Evolutionary conservation across 306 rosid species (phyloP), one percentile per base, ranked within the genome.

Genomic region (Pterocarpus santalinus): DNA sequence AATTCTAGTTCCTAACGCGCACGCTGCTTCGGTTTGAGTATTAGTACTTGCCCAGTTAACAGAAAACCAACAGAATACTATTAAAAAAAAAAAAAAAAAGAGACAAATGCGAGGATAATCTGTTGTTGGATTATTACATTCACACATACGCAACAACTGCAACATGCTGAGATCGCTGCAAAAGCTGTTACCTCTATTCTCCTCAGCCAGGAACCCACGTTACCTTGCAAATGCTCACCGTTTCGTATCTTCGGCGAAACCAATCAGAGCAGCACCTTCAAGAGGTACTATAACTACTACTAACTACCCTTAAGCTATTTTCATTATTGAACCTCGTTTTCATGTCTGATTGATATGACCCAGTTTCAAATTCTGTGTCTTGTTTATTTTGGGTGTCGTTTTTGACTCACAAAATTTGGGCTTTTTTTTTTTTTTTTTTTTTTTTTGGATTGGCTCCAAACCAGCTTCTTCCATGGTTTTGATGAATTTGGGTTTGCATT

Each of bases 111-210:
- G 34, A n/a, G 17, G 10, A 60, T 60, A 69, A 43, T 30, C 1
- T 55, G 14, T 47, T 7, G 68, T 10, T 57, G 62, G 32, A 10
- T 78, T 73, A 10, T 78, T 73, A 38, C 53, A 61, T 60, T 84
- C 57, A 28, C 65, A 11, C 15, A 2, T 22, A 9, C 57, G 3
- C 14, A 4, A 60, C 65, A 71, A 56, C 15, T 9, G 15, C 55
- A 76, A 8, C n/a, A 83, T 86, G 85, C 75, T 83, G 2, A 77
- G 85, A 83, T 80, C 73, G 63, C 83, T 86, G 28, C 72, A 85
- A 5, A 61, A 69, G 41, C 85, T 81, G 47, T 86, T 85, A n/a
- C 36, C 47, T 44, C 38, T 76, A 53, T 73, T 80, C 39, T 77
- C 64, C 32, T 36, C 83, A 35, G 15, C 64, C 5, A 53, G 53